phyloP scores from a whole-genome alignment of 805 yeast species.

The Cyberlindnera japonica region DNA sequence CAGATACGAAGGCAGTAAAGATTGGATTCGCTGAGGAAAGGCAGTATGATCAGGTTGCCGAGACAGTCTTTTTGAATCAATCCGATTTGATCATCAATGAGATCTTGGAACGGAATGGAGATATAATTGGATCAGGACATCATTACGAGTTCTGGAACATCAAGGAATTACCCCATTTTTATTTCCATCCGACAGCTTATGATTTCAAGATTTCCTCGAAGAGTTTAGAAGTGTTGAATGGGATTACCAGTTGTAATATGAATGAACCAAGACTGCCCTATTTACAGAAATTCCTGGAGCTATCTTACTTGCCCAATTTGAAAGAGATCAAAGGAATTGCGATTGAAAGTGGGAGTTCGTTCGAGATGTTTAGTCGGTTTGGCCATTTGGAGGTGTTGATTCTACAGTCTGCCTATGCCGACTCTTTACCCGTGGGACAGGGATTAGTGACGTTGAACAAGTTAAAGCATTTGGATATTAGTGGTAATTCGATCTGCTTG shows the following conservation, averaged over 20 bases:
- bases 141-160: slow-evolving; percentile 18
- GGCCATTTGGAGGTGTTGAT: slow-evolving; percentile 12
- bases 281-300: slow-evolving; percentile 18
- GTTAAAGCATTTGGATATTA: slow-evolving; percentile 13
- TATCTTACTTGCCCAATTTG: slow-evolving; percentile 21
- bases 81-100: slow-evolving; percentile 9
- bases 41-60: slow-evolving; percentile 9
- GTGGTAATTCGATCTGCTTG: slow-evolving; percentile 23
- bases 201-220: slow-evolving; percentile 20
- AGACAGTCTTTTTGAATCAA: slow-evolving; percentile 11
- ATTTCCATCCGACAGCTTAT: slow-evolving; percentile 15
- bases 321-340: slow-evolving; percentile 18
- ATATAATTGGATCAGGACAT: slow-evolving; percentile 18
- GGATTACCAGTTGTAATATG: slow-evolving; percentile 21
- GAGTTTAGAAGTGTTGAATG: slow-evolving; percentile 12
- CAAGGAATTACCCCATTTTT: slow-evolving; percentile 17
- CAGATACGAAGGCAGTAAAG: slow-evolving; percentile 4
- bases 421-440: no score
- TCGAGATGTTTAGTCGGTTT: slow-evolving; percentile 21
- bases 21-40: slow-evolving; percentile 8
- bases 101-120: slow-evolving; percentile 2
- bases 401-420: slow-evolving; percentile 23
- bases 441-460: slow-evolving; percentile 3
- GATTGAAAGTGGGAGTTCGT: slow-evolving; percentile 20
- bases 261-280: slow-evolving; percentile 21